Percentiles rank a stretch among this genome's conserved stretches.
Conservation (phyloP, 2,329 filamentous ascomycete genomes). For the Cytospora paraplurivora region DNA sequence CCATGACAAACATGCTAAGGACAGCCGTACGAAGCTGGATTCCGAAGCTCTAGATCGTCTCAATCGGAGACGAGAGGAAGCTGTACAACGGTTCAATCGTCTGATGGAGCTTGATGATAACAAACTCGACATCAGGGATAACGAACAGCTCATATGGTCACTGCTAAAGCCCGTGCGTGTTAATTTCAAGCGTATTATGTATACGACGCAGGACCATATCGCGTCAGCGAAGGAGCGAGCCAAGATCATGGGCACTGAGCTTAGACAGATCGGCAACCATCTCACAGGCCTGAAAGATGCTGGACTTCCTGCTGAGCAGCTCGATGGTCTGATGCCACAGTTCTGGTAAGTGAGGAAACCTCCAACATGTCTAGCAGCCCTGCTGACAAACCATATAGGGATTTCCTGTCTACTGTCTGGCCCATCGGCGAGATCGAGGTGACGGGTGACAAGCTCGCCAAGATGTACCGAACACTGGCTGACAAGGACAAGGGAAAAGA, state of each 20-base stretch:
- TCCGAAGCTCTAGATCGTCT: conserved; percentile 41
- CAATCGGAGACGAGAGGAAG: conserved; percentile 39
- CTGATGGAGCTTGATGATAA: conserved; percentile 41
- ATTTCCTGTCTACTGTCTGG: conserved; percentile 44
- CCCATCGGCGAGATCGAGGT: conserved; percentile 42
- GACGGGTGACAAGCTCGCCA: conserved; percentile 40
- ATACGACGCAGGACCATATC: conserved; percentile 37
- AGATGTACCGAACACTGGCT: conserved; percentile 41
- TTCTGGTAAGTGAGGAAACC: conserved; percentile 38
- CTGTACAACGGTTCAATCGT: conserved; percentile 42
- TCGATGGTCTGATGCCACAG: conserved; percentile 41
- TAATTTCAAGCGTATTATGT: conserved; percentile 43
- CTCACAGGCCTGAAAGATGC: conserved; percentile 39
- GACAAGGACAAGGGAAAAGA: conserved; percentile 36
- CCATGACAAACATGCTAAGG: conserved; percentile 38
- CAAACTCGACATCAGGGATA: conserved; percentile 40
- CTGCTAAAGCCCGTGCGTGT: conserved; percentile 40
- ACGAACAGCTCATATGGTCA: conserved; percentile 43
- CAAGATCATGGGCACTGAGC: conserved; percentile 42
- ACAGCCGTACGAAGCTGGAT: conserved; percentile 42
- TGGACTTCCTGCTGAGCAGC: conserved; percentile 34
- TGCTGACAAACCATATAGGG: conserved; percentile 36
- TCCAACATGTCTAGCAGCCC: not conserved
- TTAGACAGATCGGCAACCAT: conserved; percentile 41
- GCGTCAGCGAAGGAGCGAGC: conserved; percentile 39